phyloP scores from a whole-genome alignment of 306 rosid genomes.

The Dalbergia oliveri region DNA sequence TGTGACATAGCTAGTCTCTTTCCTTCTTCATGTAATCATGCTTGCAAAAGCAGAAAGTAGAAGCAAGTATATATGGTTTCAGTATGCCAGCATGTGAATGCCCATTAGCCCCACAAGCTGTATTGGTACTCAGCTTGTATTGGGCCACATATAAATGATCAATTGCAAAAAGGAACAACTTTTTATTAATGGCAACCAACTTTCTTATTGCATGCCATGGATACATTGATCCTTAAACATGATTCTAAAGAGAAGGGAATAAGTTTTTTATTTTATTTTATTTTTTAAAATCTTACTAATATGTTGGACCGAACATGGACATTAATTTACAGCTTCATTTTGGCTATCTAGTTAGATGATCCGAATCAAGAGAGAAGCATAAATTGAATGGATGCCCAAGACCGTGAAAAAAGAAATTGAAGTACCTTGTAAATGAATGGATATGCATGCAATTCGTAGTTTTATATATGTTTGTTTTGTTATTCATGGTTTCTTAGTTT shows the following conservation, averaged over 20 bases:
- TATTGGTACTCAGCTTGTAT: slow-evolving; percentile 14
- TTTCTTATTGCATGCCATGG: background rate
- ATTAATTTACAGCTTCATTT: background rate
- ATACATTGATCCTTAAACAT: background rate
- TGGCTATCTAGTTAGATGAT: background rate
- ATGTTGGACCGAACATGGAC: background rate
- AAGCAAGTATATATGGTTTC: slow-evolving; percentile 52
- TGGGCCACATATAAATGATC: slow-evolving; percentile 24
- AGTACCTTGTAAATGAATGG: too few relatives aligned
- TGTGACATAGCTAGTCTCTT: slow-evolving; percentile 39
- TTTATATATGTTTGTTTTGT: background rate
- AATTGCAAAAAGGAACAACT: slow-evolving; percentile 14
- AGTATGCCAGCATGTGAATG: slow-evolving; percentile 61
- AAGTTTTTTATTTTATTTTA: background rate
- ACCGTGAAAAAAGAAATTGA: background rate
- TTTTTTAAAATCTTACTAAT: background rate
- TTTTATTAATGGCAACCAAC: slow-evolving; percentile 41
- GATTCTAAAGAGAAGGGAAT: background rate
- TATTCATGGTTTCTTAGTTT: background rate
- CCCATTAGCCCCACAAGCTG: slow-evolving; percentile 46
- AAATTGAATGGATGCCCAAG: background rate
- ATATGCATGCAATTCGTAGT: too few relatives aligned
- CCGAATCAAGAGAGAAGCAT: background rate
- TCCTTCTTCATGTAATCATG: slow-evolving; percentile 43
- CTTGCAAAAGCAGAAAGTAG: slow-evolving; percentile 43